Evolutionary conservation across 345 rosid species (phyloP).

Genomic region (Murraya koenigii): DNA sequence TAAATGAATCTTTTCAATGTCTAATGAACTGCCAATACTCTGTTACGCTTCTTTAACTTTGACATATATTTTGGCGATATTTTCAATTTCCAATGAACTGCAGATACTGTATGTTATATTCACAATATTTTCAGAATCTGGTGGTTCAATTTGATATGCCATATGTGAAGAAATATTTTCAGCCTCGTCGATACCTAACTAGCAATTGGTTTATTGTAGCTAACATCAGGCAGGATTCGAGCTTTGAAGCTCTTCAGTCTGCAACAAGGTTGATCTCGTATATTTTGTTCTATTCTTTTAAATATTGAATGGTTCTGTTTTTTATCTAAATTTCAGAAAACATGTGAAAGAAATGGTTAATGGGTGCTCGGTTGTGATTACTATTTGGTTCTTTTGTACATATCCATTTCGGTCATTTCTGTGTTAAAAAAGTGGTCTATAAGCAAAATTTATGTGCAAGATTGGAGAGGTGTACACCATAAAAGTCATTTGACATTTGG

Average conservation of each 20-base stretch:
- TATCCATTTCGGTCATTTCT: slow-evolving; percentile 1
- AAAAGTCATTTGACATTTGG: neutral
- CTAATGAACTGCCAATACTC: neutral
- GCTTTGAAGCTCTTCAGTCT: slow-evolving; percentile 35
- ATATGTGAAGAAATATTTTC: neutral
- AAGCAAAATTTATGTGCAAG: neutral
- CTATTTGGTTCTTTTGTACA: neutral
- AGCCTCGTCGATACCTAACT: neutral
- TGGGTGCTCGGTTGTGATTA: neutral
- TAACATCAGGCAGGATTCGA: slow-evolving; percentile 27
- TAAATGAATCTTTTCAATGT: neutral
- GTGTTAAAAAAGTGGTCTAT: neutral
- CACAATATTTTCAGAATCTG: neutral
- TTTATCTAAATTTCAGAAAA: neutral
- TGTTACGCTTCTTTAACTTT: neutral
- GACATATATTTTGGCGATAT: neutral
- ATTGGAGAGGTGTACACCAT: neutral
- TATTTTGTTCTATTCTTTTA: neutral
- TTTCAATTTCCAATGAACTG: neutral
- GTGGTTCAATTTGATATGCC: neutral
- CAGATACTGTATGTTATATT: neutral
- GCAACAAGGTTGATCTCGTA: slow-evolving; percentile 25
- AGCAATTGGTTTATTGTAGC: slow-evolving; percentile 26
- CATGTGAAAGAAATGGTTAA: neutral
- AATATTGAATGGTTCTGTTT: neutral